Base-by-base conservation (phyloP, 2,329 filamentous ascomycete genomes). In the Aspergillus caelatus region DNA sequence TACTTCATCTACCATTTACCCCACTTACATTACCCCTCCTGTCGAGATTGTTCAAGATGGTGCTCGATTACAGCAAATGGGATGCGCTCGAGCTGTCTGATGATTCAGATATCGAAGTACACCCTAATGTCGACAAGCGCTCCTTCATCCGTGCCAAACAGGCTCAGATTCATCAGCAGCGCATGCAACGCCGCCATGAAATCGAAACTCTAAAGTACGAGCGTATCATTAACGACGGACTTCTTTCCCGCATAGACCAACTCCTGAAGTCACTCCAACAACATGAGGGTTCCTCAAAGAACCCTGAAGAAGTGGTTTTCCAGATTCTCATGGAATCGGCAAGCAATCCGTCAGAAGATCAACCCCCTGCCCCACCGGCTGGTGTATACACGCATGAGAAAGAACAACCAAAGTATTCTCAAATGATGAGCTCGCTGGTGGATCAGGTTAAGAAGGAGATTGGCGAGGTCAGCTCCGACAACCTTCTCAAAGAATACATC, bases 141-240 rank as follows among this genome's bases (percentile, higher is more conserved):
- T 98, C 94, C 65, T 99, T 99, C 80, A 99, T 99, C 78, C 92
- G 94, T 69, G 96, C 95, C 68, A 99, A 99, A 82, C 95, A 98
- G 82, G 91, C 89, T 72, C 94, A 99, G 81, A 99, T 99, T 72
- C 95, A 99, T 79, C 89, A 94, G 75, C 91, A 97, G 77, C 90
- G 95, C 61, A 85, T 89, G 70, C 91, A 96, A 73, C 90, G 95
- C 62, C 92, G 91, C 76, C 89, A 91, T 72, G 90, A 96, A 74
- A 98, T 99, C 77, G 89, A 91, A 72, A 95, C 93, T 8, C 85
- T 95, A 70, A 94, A 94, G 80, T 98, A 97, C 79, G 95, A 83
- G 80, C 90, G 91, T 66, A 87, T 92, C 72, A 90, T 99, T 82
- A 98, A 99, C 79, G 92, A 97, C 82, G 92, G 92, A 57, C 86